These are phyloP conservation scores for Torrubiellomyces zombiae DNA, from an alignment of 2,329 filamentous ascomycete species.

Conservation along the genomic window DNA sequence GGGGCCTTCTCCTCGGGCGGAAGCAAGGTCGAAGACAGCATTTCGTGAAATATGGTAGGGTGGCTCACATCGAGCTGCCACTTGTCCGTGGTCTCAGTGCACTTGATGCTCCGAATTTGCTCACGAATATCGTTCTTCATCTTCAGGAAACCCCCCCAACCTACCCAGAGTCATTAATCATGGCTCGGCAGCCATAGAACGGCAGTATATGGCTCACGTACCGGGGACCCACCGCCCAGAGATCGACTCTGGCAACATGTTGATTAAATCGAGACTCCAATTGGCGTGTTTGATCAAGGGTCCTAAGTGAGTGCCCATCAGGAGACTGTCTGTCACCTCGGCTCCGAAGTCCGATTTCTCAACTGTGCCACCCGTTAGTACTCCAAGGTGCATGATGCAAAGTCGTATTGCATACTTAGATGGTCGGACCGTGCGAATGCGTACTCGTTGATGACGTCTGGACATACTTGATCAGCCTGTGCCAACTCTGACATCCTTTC, in stretches of 20 bases:
- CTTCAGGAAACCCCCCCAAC: conserved; percentile 20
- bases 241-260: conserved; percentile 17
- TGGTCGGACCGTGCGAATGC: conserved; percentile 19
- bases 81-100: conserved; percentile 15
- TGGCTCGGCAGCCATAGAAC: conserved; percentile 7
- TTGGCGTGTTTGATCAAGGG: conserved; percentile 19
- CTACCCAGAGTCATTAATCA: conserved; percentile 9
- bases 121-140: conserved; percentile 21
- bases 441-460: conserved; percentile 23
- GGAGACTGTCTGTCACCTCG: conserved; percentile 17
- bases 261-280: conserved; percentile 18
- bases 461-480: conserved; percentile 2
- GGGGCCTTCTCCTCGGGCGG: conserved; percentile 17
- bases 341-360: conserved; percentile 18
- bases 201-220: conserved; percentile 4
- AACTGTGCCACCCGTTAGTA: conserved; percentile 8
- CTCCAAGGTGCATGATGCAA: neutral
- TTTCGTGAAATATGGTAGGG: conserved; percentile 19
- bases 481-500: neutral
- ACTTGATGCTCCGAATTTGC: conserved; percentile 18
- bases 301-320: conserved; percentile 20
- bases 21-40: conserved; percentile 15
- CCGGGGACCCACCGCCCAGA: conserved; percentile 18
- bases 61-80: conserved; percentile 17
- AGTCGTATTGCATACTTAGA: conserved; percentile 9